These are phyloP conservation scores for Haplosporangium gracile DNA, from an alignment of 192 early-diverging fungal genomes.

Conservation along the genomic window DNA sequence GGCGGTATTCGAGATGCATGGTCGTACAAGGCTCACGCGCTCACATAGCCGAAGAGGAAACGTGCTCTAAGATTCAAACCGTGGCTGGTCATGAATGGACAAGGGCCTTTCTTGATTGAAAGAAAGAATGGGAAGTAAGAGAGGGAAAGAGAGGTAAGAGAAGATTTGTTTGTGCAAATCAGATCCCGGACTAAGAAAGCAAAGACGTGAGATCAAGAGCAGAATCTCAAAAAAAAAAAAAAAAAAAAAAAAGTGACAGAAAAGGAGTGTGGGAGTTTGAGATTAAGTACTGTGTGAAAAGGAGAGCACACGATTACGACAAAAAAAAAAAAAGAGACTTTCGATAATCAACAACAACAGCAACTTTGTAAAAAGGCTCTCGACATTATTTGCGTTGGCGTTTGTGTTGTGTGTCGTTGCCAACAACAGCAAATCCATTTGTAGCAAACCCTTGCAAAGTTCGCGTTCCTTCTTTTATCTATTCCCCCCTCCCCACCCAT, in stretches of 20 bases:
- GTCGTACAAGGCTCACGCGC: background rate
- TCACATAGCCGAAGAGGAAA: background rate
- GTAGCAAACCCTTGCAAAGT: background rate
- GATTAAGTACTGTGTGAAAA: background rate
- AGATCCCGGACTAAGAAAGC: no score
- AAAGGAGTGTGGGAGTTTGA: no score
- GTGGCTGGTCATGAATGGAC: slow-evolving; percentile 4
- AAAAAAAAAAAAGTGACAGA: no score
- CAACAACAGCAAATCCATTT: background rate
- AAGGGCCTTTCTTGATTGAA: background rate
- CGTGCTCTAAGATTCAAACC: background rate
- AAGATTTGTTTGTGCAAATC: background rate
- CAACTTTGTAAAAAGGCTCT: background rate
- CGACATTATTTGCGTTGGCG: no score
- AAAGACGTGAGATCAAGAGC: no score
- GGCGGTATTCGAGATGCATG: background rate
- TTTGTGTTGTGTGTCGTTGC: background rate
- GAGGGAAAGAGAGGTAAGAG: background rate
- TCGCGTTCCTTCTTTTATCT: slow-evolving; percentile 5
- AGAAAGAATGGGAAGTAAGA: background rate
- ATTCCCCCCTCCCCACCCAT: no score
- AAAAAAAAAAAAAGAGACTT: background rate
- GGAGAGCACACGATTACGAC: background rate
- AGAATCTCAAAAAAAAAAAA: no score
- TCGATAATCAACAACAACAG: background rate